Base-by-base conservation (phyloP, 306 rosid species). In the Cicer judaicum region DNA sequence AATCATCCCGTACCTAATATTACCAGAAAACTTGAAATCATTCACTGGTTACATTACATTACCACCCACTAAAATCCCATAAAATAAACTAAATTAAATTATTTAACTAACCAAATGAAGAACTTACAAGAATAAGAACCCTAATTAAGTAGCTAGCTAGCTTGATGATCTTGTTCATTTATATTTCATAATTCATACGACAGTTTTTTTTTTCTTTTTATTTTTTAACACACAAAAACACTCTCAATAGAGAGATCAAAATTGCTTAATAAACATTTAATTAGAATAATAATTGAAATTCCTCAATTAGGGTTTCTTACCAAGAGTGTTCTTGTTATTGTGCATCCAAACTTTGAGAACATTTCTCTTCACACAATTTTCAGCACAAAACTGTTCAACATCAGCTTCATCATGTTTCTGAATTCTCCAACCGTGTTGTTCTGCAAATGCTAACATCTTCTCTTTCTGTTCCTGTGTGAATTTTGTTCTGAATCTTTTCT, bases 261-360 rank as follows among this genome's bases (percentile, higher is more conserved):
- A 44, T 41, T 64, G 9, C 48, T 10, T 18, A 63, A 40, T 4
- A 5, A 38, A 40, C 16, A 63, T 63, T 49, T 1, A 19, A 19
- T 52, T 14, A 61, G 44, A 63, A 16, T 41, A 42, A 16, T 41
- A 42, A 18, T 0, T 24, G 34, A 24, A 10, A 16, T 15, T 42
- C 34, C 6, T 2, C 6, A 74, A 49, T 79, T 86, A 91, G 93
- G 94, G 92, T 85, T 93, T 89, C 92, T 89, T 93, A 82, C 98
- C 97, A 13, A 89, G 91, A 63, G 89, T 89, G 82, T 87, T 89
- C 92, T 91, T 93, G 81, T 93, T 93, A 73, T 93, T 93, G 80
- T 93, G 98, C 98, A 93, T 93, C 97, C 98, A 93, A 38, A 91
- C 91, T 89, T 93, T 93, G 47, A 91, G 85, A 1, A 91, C 97